Percentiles rank a stretch among this genome's conserved stretches.
phyloP scores from a whole-genome alignment of 2,329 filamentous ascomycete species.

The Golovinomyces cichoracearum region DNA sequence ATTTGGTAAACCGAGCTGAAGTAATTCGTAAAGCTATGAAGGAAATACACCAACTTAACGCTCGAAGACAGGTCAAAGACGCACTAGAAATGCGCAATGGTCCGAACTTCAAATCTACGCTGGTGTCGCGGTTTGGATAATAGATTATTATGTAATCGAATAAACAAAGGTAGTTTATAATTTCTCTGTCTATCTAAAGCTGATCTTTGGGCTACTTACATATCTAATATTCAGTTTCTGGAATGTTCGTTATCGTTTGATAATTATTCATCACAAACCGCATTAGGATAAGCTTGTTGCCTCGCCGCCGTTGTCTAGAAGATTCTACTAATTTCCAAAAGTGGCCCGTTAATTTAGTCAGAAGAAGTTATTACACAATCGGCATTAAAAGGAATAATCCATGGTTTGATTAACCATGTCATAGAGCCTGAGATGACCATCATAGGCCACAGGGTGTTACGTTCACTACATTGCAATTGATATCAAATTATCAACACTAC shows the following conservation, averaged over 20 bases:
- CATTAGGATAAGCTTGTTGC: background rate
- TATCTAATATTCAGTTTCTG: background rate
- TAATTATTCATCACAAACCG: background rate
- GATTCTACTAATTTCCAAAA: background rate
- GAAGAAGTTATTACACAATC: too few species aligned
- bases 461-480: too few species aligned
- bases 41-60: slow-evolving; percentile 2
- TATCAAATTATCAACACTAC: too few species aligned
- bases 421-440: too few species aligned
- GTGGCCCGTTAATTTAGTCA: background rate
- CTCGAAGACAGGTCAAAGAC: slow-evolving; percentile 1
- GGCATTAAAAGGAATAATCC: too few species aligned
- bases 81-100: slow-evolving; percentile 1
- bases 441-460: too few species aligned
- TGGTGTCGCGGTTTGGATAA: background rate
- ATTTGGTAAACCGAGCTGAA: background rate
- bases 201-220: background rate
- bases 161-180: background rate
- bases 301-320: background rate
- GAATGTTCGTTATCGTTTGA: background rate
- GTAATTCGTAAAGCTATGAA: slow-evolving; percentile 2
- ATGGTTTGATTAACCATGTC: too few species aligned
- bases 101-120: background rate
- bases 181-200: background rate
- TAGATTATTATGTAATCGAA: background rate